Evolutionary conservation across 306 rosid genomes (phyloP).

Genomic region (Cicer bijugum): DNA sequence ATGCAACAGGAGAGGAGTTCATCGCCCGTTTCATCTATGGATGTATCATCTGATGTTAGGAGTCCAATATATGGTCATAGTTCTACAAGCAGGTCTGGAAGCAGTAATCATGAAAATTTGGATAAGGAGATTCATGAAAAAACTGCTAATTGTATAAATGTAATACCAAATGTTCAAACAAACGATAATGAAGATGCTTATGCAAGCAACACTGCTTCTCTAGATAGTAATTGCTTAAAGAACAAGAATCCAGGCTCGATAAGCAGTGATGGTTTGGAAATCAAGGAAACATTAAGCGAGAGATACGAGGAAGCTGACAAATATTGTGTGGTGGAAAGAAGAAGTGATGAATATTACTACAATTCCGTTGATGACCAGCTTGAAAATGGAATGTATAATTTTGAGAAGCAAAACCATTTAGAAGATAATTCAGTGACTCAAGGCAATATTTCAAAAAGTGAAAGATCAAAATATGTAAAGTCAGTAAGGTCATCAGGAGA

Average conservation of each 20-base stretch:
- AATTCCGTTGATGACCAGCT: slow-evolving; percentile 48
- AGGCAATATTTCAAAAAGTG: slow-evolving; percentile 52
- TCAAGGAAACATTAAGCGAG: slow-evolving; percentile 43
- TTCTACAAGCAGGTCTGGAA: slow-evolving; percentile 49
- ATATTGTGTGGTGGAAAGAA: slow-evolving; percentile 47
- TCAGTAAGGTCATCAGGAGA: slow-evolving; percentile 88
- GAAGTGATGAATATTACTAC: slow-evolving; percentile 42
- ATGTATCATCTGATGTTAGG: slow-evolving; percentile 64
- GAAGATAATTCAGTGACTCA: slow-evolving; percentile 51
- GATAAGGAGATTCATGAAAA: slow-evolving; percentile 46
- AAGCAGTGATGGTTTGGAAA: slow-evolving; percentile 35
- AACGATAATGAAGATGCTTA: slow-evolving; percentile 31
- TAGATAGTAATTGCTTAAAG: slow-evolving; percentile 20
- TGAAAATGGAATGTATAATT: slow-evolving; percentile 44
- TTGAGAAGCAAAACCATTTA: slow-evolving; percentile 47
- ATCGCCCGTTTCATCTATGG: slow-evolving; percentile 59
- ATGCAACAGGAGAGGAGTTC: slow-evolving; percentile 59
- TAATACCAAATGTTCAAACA: slow-evolving; percentile 41
- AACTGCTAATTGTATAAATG: slow-evolving; percentile 34
- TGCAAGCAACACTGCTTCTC: slow-evolving; percentile 41
- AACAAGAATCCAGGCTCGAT: slow-evolving; percentile 40
- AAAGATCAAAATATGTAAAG: slow-evolving; percentile 69
- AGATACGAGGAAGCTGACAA: slow-evolving; percentile 44
- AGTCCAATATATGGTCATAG: slow-evolving; percentile 65
- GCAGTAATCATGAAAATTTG: slow-evolving; percentile 47